These are phyloP conservation scores for Phragmites australis DNA, from an alignment of 176 grass and related monocot species.

Conservation along the genomic window DNA sequence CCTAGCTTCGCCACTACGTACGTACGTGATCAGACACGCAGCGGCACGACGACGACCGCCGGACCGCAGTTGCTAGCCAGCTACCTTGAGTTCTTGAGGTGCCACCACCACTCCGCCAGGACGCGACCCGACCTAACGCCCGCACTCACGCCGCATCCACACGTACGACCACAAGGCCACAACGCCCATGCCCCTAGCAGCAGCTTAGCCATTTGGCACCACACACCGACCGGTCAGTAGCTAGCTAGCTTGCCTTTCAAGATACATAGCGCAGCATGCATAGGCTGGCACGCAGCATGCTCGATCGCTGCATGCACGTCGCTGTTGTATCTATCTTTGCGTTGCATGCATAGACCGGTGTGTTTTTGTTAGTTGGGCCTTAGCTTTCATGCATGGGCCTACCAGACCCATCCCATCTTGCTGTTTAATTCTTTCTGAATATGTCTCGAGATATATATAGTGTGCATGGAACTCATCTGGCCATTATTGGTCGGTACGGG, in stretches of 20 bases:
- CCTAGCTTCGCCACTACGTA: not conserved
- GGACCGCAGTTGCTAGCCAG: not conserved
- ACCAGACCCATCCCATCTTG: not conserved
- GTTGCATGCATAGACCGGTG: not conserved
- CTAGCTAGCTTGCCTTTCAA: not conserved
- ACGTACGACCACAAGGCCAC: no score
- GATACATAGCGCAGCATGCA: not conserved
- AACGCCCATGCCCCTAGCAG: no score
- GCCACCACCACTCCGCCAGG: not conserved
- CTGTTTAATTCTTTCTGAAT: not conserved
- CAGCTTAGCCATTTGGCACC: not conserved
- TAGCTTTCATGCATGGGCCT: not conserved
- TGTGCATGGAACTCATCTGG: no score
- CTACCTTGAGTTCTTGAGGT: not conserved
- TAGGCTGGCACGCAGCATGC: constrained; percentile 40
- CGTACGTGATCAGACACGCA: not conserved
- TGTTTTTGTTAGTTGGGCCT: not conserved
- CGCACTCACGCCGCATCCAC: not conserved
- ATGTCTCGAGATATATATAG: no score
- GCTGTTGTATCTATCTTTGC: not conserved
- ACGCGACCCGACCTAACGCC: constrained; percentile 28
- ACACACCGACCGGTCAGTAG: not conserved
- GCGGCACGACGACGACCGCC: not conserved
- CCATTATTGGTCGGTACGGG: no score
- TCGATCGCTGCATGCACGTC: not conserved